Evolutionary conservation across 805 yeast genomes (phyloP), one percentile per base, ranked within the genome.

Genomic region (Debaryomyces prosopidis): DNA sequence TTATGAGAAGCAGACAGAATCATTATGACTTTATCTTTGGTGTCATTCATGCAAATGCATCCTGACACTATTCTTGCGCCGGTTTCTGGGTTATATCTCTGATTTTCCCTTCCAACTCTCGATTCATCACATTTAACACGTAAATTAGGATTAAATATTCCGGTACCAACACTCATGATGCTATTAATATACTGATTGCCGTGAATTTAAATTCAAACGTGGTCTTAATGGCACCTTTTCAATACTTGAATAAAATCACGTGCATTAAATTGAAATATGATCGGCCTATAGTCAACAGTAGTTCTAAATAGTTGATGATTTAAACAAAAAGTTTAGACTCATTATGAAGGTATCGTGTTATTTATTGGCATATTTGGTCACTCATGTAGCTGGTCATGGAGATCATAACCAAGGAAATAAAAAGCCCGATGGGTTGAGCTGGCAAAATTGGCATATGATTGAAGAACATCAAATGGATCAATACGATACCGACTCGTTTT

Each of bases 1-100:
- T 74, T 76, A 50, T 82, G 83, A 5, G 84, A 83, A 11, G 85
- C 74, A 1, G 97, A 88, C 45, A 87, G 78, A 18, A 94, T 79
- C 82, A 94, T 79, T 8, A 94, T 76, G 15, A 92, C 90, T 54
- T 82, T 77, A 23, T 74, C 75, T 45, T 75, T 78, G 20, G 75
- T 71, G 1, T 64, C 60, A 54, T 83, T 81, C 39, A 92, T 66
- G 19, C 92, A 84, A 9, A 94, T 79, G 53, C 96, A 87, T 0
- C 99, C 99, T 3, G 98, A 97, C 7, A 94, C 97, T 52, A 94
- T 64, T 32, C 99, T 73, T 1, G 96, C 89, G 2, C 95, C 95
- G 0, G 83, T 61, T 46, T 49, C 75, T 51, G 51, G 84, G 70
- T 70, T 86, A 80, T 48, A 83, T 69, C 73, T 52, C 50, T 84